Percentiles rank a stretch among this genome's conserved stretches.
phyloP scores from a whole-genome alignment of 805 yeast genomes.

The Debaryomyces castellii region DNA sequence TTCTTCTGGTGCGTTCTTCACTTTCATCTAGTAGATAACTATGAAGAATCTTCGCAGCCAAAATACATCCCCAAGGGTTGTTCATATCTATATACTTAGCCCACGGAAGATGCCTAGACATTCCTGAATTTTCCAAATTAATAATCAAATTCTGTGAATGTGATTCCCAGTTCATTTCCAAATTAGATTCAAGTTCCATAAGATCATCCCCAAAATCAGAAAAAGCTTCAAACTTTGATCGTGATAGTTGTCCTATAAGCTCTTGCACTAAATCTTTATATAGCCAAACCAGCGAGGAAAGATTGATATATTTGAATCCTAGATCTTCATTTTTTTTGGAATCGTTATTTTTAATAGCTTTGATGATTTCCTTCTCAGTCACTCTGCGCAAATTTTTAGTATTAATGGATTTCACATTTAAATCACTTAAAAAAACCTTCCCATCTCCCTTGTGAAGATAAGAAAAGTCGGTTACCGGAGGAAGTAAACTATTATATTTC shows the following conservation, averaged over 20 bases:
- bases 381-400: constrained; percentile 26
- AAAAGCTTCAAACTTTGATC: constrained; percentile 4
- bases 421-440: constrained; percentile 37
- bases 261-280: constrained; percentile 36
- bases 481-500: constrained; percentile 38
- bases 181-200: constrained; percentile 4
- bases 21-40: constrained; percentile 27
- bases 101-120: constrained; percentile 43
- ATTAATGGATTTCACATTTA: constrained; percentile 40
- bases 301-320: constrained; percentile 36
- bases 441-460: constrained; percentile 32
- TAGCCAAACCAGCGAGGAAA: constrained; percentile 50
- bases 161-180: neutral
- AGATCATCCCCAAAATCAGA: neutral
- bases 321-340: constrained; percentile 11
- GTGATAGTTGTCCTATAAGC: constrained; percentile 32
- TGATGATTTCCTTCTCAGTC: constrained; percentile 33
- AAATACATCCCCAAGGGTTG: constrained; percentile 21
- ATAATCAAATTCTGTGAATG: constrained; percentile 20
- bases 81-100: constrained; percentile 31
- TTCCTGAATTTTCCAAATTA: constrained; percentile 46
- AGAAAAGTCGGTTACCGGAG: constrained; percentile 32
- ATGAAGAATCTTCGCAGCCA: constrained; percentile 29
- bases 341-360: constrained; percentile 26
- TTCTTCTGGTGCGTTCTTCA: constrained; percentile 31